Percentiles rank a stretch among this genome's conserved stretches.
Conservation (phyloP, 805 yeast species). For the Sungouiozyma intestinalis region DNA sequence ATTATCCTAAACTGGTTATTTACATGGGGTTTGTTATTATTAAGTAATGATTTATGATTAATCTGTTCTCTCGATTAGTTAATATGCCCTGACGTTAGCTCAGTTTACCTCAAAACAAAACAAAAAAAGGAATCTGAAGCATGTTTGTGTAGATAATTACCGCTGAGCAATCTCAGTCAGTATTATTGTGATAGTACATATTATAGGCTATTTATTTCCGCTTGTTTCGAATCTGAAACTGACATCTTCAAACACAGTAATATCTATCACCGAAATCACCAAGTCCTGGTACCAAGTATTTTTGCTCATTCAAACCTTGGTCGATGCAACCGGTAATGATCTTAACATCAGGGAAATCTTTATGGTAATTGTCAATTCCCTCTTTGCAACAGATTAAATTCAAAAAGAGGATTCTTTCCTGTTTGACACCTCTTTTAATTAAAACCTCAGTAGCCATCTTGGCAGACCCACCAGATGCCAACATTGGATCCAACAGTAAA, state of each 20-base stretch:
- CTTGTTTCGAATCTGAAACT: background rate
- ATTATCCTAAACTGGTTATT: slow-evolving; percentile 1
- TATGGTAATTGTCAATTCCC: slow-evolving; percentile 72
- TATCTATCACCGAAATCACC: slow-evolving; percentile 99
- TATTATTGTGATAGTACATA: no score
- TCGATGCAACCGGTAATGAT: slow-evolving; percentile 94
- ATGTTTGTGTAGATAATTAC: background rate
- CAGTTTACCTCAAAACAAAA: background rate
- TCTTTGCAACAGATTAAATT: slow-evolving; percentile 92
- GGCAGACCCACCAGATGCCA: slow-evolving; percentile 98
- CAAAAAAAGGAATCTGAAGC: no score
- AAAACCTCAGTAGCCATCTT: slow-evolving; percentile 93
- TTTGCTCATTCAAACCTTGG: slow-evolving; percentile 71
- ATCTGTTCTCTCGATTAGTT: no score
- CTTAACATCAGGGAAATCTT: slow-evolving; percentile 70
- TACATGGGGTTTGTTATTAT: background rate
- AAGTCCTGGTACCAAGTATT: slow-evolving; percentile 84
- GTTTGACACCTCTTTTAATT: slow-evolving; percentile 74
- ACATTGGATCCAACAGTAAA: slow-evolving; percentile 88
- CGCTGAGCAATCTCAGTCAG: no score
- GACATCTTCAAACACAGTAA: slow-evolving; percentile 59
- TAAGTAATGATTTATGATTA: background rate
- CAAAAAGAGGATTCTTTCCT: slow-evolving; percentile 78
- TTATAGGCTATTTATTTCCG: background rate
- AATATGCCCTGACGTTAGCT: no score